phyloP scores from a whole-genome alignment of 768 basidiomycete genomes.

The Calocybe indica region DNA sequence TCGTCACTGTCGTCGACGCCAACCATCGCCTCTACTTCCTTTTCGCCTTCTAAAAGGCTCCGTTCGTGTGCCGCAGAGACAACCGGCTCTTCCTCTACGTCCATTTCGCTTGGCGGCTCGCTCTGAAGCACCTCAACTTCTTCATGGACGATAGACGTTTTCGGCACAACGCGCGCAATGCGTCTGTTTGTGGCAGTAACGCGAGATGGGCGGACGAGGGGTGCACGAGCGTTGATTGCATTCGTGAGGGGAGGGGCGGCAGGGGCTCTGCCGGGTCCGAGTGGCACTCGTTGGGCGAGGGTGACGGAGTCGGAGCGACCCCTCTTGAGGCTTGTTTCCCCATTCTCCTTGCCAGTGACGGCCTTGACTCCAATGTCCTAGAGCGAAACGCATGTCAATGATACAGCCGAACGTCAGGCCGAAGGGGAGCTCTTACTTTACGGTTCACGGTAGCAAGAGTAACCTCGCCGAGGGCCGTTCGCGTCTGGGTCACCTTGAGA shows the following conservation, averaged over 20 bases:
- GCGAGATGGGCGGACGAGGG: slow-evolving; percentile 22
- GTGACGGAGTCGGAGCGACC: slow-evolving; percentile 61
- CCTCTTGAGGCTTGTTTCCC: slow-evolving; percentile 58
- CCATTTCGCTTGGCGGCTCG: slow-evolving; percentile 53
- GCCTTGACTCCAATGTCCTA: slow-evolving; percentile 46
- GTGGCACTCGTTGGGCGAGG: slow-evolving; percentile 63
- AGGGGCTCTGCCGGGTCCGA: slow-evolving; percentile 51
- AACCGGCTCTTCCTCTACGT: slow-evolving; percentile 46
- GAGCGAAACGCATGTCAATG: slow-evolving; percentile 15
- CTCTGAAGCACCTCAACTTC: slow-evolving; percentile 30
- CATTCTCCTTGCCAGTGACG: slow-evolving; percentile 56
- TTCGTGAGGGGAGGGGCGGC: slow-evolving; percentile 37
- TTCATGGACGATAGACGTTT: slow-evolving; percentile 33
- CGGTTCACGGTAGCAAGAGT: slow-evolving; percentile 72
- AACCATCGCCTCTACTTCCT: slow-evolving; percentile 63
- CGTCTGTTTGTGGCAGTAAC: slow-evolving; percentile 26
- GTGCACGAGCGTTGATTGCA: slow-evolving; percentile 31
- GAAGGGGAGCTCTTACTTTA: slow-evolving; percentile 44
- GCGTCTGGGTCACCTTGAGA: slow-evolving; percentile 54
- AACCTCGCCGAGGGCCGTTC: slow-evolving; percentile 78
- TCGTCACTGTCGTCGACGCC: slow-evolving; percentile 45
- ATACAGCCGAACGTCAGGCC: neutral
- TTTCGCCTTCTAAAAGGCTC: slow-evolving; percentile 38
- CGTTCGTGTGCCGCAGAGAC: slow-evolving; percentile 32
- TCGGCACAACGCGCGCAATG: slow-evolving; percentile 37